Evolutionary conservation across 129 eudicot genomes (phyloP), one percentile per base, ranked within the genome.

Genomic region (Flaveria trinervia): DNA sequence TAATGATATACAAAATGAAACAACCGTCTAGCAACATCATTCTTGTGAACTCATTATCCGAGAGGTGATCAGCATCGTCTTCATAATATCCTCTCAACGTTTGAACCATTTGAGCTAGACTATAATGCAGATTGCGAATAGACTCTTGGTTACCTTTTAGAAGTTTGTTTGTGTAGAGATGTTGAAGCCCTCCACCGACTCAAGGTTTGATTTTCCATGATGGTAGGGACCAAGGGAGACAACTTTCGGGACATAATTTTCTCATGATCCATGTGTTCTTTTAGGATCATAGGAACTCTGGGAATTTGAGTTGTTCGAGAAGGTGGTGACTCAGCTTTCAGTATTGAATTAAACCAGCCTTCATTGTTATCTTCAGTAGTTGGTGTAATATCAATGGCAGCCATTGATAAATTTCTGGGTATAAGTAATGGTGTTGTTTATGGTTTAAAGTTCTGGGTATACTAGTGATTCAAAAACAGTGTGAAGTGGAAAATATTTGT

Each of bases 1-100:
- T 28, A 12, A 83, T 83, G 75, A 74, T 60, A 4, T 48, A 71
- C 16, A 83, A 9, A 30, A 79, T 17, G 36, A 83, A 83, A 76
- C 87, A 83, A 18, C 75, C 87, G 22, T 83, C 87, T 16, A 74
- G 70, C 20, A 83, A 36, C 87, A 83, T 83, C 87, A 83, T 83
- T 7, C 15, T 49, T 13, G 81, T 57, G 46, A 83, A 83, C 12
- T 60, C 28, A 7, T 67, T 56, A 7, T 83, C 78, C 7, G 80
- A 70, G 4, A 74, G 28, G 14, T n/a, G 55, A 46, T 2, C 8
- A 22, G 4, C 59, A 4, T 61, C 56, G 11, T 77, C 80, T 26
- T 74, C 78, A 3, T 83, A 83, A n/a, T 52, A 54, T 10, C 68
- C 76, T 51, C 50, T 67, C 5, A 71, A 74, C 2, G 15, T 41